Evolutionary conservation across 805 yeast species (phyloP), one percentile per base, ranked within the genome.

Genomic region (Candida taoyuanica): DNA sequence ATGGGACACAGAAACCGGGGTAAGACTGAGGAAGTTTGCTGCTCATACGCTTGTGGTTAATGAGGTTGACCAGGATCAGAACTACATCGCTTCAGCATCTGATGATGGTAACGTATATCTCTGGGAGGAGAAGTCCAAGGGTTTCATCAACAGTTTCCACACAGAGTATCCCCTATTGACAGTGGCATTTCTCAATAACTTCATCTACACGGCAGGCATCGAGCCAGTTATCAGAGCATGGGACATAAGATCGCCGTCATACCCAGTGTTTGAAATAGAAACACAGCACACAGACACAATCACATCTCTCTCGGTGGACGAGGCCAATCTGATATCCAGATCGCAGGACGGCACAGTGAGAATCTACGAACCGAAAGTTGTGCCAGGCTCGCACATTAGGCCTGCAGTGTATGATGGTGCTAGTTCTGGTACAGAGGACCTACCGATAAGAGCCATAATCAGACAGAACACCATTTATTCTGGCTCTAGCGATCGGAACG

Each of bases 71-170:
- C 41, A 52, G 47, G 39, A 56, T 62, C 17, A 53, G 50, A 66
- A 64, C 31, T 39, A 60, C 7, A 42, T 65, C 5, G 68, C 73
- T 3, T 72, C 85, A 26, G 85, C 75, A 4, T 69, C 80, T 8
- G 95, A 85, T 48, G 87, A 80, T 49, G 86, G 88, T 0, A 42
- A 60, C 3, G 64, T 74, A 1, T 63, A 64, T 7, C 36, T 80
- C 2, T 85, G 91, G 91, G 95, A 85, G 47, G 42, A 65, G 17
- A 60, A 87, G 39, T 65, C 70, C n/a, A 80, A 74, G 47, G 48
- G 50, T 3, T 63, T 71, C 2, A 62, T 70, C 1, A 46, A 55
- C 3, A 50, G 48, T 7, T 59, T 76, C 37, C 55, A 61, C 17
- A 69, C 80, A 0, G 69, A 68, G 2, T 81, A 66, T 49, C 93